Evolutionary conservation across 2,329 filamentous ascomycete species (phyloP), one percentile per base, ranked within the genome.

Genomic region (Xylariales sp.): DNA sequence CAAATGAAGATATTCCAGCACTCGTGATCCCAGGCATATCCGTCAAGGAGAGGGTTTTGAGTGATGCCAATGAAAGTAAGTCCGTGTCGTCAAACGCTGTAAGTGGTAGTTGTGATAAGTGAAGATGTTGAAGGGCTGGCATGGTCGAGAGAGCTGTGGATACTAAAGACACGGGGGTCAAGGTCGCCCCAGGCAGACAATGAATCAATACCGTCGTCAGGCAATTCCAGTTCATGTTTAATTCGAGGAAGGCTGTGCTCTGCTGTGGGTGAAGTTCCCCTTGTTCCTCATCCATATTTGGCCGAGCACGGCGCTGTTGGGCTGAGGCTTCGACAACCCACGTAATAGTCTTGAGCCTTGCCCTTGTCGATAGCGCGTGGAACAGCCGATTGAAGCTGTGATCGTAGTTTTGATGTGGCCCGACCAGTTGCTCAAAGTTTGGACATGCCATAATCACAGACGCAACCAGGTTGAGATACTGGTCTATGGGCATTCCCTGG

Each of bases 371-470:
- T 14, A 84, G 55, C 0, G 80, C 78, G 45, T 84, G 73, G 43
- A 77, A 72, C 8, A 80, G 63, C 34, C 72, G 70, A 54, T 68
- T 74, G 50, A 76, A 80, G 2, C 69, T 66, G 57, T 80, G 74
- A 41, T 74, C 65, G 53, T 82, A 80, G 3, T 61, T 57, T 3
- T 71, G 68, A 41, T 75, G 68, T 28, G 75, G 73, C 1, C 79
- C 78, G 9, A 69, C 61, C 5, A 84, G 61, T 37, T 69, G 66
- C 59, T 84, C 79, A 9, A 84, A 63, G 48, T 83, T 82, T 3
- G 80, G 80, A 43, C 79, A 84, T 0, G 76, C 73, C 78, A 82
- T 80, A 43, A 84, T 66, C 18, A 84, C 59, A 4, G 79, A 73
- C 0, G 79, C 78, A 2, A 82, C 66, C 3, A 78, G 57, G 48